Evolutionary conservation across 495 filamentous ascomycete species (phyloP).

Genomic region (Hyaloscypha finlandica): DNA sequence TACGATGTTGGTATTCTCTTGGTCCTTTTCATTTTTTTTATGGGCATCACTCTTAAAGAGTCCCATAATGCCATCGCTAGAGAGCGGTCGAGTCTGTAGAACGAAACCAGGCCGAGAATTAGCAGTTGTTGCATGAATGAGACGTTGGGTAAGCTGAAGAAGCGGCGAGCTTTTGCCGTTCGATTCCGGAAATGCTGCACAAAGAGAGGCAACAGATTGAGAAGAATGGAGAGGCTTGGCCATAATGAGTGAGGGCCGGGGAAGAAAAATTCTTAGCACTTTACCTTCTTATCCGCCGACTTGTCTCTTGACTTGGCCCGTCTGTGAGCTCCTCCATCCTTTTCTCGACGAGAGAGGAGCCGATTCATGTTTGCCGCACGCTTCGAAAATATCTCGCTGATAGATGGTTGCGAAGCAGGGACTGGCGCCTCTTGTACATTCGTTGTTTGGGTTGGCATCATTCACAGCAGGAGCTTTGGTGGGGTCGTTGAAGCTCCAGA

Average conservation of each 20-base stretch:
- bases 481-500: slow-evolving; percentile 18
- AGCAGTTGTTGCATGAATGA: slow-evolving; percentile 39
- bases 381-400: slow-evolving; percentile 1
- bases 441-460: too few relatives aligned
- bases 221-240: slow-evolving; percentile 24
- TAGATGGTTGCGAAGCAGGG: not conserved
- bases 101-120: slow-evolving; percentile 35
- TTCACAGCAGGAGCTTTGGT: slow-evolving; percentile 13
- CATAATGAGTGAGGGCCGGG: slow-evolving; percentile 22
- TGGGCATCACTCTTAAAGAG: slow-evolving; percentile 57
- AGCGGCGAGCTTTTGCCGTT: slow-evolving; percentile 33
- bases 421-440: not conserved
- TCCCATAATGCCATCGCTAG: slow-evolving; percentile 30
- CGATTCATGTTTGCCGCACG: slow-evolving; percentile 52
- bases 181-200: slow-evolving; percentile 32
- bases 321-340: slow-evolving; percentile 51
- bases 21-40: slow-evolving; percentile 55
- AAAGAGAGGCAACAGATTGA: slow-evolving; percentile 31
- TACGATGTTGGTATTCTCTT: slow-evolving; percentile 53
- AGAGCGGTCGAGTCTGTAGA: slow-evolving; percentile 41
- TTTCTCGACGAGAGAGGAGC: slow-evolving; percentile 76
- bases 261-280: slow-evolving; percentile 9
- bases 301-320: slow-evolving; percentile 30
- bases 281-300: slow-evolving; percentile 40
- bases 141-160: slow-evolving; percentile 26